A percentile compares a stretch with the other conserved stretches of the same genome.
Conservation (phyloP, 495 filamentous ascomycete species). For the Xeromyces bisporus region DNA sequence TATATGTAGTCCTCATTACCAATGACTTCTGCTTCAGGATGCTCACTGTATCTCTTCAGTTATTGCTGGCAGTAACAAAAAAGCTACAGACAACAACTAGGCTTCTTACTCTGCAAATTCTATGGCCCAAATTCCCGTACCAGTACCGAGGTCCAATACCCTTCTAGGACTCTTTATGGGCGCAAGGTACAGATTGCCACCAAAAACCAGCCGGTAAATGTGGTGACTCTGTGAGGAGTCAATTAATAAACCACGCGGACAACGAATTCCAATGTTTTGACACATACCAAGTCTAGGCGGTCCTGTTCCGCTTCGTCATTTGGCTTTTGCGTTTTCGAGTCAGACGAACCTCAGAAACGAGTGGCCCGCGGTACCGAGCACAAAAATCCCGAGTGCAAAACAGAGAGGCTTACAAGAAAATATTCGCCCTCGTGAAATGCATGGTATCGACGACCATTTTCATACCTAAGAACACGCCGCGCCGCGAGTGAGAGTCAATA, state of each 20-base stretch:
- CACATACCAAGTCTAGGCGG: slow-evolving; percentile 38
- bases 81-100: slow-evolving; percentile 7
- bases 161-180: slow-evolving; percentile 32
- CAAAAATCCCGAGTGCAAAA: not conserved
- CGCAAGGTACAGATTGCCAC: slow-evolving; percentile 34
- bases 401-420: slow-evolving; percentile 17
- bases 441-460: slow-evolving; percentile 50
- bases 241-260: not conserved
- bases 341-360: not conserved
- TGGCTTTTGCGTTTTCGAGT: slow-evolving; percentile 11
- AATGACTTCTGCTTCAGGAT: slow-evolving; percentile 30
- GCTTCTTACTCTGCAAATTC: slow-evolving; percentile 38
- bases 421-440: slow-evolving; percentile 41
- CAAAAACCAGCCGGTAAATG: slow-evolving; percentile 25
- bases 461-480: no score
- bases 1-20: not conserved
- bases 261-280: not conserved
- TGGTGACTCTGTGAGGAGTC: slow-evolving; percentile 21
- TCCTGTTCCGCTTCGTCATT: slow-evolving; percentile 51
- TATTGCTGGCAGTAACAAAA: slow-evolving; percentile 15
- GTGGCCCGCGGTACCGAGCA: no score
- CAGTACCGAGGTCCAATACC: slow-evolving; percentile 47
- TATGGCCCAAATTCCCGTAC: slow-evolving; percentile 51
- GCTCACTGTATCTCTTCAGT: slow-evolving; percentile 29
- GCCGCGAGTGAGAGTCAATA: not conserved